phyloP scores from a whole-genome alignment of 1,284 basidiomycete species.

The Coriolopsis trogii region DNA sequence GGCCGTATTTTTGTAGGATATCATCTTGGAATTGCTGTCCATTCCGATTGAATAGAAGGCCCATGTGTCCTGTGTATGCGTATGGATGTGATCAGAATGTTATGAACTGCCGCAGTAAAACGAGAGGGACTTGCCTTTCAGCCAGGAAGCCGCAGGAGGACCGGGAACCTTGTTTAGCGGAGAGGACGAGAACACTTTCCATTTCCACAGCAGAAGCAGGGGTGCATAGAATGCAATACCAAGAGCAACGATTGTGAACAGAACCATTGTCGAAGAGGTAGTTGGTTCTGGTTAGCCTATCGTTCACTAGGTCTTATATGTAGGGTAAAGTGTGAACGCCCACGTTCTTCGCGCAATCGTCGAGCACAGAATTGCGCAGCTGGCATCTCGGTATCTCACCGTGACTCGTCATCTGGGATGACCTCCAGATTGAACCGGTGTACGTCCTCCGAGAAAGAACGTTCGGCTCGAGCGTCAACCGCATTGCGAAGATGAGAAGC shows the following conservation, averaged over 20 bases:
- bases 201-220: neutral
- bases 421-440: neutral
- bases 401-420: neutral
- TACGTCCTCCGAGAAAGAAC: neutral
- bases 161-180: slow-evolving; percentile 3
- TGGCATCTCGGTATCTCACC: neutral
- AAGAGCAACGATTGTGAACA: neutral
- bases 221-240: neutral
- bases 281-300: neutral
- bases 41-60: neutral
- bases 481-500: neutral
- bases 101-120: too few relatives aligned
- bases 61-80: neutral
- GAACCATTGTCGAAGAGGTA: neutral
- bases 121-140: neutral
- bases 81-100: neutral
- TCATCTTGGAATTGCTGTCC: neutral
- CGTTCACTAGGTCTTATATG: neutral
- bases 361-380: neutral
- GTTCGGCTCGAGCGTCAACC: neutral
- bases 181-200: neutral
- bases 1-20: slow-evolving; percentile 1
- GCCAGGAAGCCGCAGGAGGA: neutral
- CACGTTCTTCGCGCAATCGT: neutral
- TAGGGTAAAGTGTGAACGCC: neutral